Percentiles rank a stretch among this genome's conserved stretches.
Conservation (phyloP, 2,329 filamentous ascomycete species). For the Peltaster fructicola region DNA sequence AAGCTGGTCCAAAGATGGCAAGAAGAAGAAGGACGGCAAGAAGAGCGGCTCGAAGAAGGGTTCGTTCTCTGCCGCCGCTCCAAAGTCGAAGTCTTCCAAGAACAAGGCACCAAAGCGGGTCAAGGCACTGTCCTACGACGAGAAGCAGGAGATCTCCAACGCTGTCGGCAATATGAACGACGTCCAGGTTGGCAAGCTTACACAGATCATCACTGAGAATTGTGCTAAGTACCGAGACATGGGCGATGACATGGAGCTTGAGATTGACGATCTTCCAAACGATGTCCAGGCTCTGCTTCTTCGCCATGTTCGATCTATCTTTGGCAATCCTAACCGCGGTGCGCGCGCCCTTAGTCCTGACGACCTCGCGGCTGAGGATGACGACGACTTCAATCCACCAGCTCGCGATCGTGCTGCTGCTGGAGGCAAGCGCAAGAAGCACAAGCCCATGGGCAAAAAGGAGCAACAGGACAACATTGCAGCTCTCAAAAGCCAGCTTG, state of each 20-base stretch:
- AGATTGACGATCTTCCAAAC: slow-evolving; percentile 41
- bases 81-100: slow-evolving; percentile 29
- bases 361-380: slow-evolving; percentile 21
- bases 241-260: slow-evolving; percentile 46
- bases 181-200: slow-evolving; percentile 59
- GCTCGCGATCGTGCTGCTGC: slow-evolving; percentile 9
- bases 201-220: slow-evolving; percentile 79
- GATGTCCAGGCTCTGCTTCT: slow-evolving; percentile 38
- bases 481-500: slow-evolving; percentile 42
- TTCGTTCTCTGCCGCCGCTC: slow-evolving; percentile 6
- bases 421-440: slow-evolving; percentile 44
- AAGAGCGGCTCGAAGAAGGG: slow-evolving; percentile 3
- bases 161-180: slow-evolving; percentile 45
- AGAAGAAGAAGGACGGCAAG: slow-evolving; percentile 8
- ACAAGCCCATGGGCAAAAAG: slow-evolving; percentile 58
- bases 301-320: slow-evolving; percentile 33
- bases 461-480: slow-evolving; percentile 53
- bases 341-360: slow-evolving; percentile 13
- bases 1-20: slow-evolving; percentile 25
- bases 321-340: slow-evolving; percentile 14
- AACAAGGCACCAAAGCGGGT: slow-evolving; percentile 41
- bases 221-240: slow-evolving; percentile 47
- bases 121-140: slow-evolving; percentile 51
- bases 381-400: slow-evolving; percentile 32
- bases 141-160: slow-evolving; percentile 76